Conservation (phyloP, 306 rosid genomes). For the Castanea mollissima region DNA sequence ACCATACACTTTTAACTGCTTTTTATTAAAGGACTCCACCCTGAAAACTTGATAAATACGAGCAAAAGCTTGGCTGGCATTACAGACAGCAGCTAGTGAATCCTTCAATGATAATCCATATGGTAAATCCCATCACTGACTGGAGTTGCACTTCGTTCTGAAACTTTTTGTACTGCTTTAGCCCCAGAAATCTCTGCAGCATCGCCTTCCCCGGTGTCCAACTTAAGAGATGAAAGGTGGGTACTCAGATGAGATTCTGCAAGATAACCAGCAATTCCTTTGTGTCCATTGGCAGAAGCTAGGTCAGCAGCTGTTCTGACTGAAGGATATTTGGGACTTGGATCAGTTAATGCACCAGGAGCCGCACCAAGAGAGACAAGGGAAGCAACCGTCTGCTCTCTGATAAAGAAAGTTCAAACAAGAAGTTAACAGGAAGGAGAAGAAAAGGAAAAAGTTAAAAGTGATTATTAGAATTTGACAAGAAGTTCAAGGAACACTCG, state of each 20-base stretch:
- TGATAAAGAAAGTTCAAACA: constrained; percentile 31
- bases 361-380: constrained; percentile 79
- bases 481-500: constrained; percentile 6
- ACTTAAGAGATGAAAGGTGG: constrained; percentile 55
- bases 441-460: constrained; percentile 6
- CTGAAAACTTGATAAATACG: constrained; percentile 79
- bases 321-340: constrained; percentile 52
- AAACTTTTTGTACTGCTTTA: constrained; percentile 42
- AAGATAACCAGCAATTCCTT: constrained; percentile 92
- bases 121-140: constrained; percentile 25
- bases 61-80: constrained; percentile 84
- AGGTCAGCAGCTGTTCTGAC: constrained; percentile 86
- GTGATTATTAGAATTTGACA: not conserved
- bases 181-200: constrained; percentile 37
- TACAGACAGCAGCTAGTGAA: constrained; percentile 77
- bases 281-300: constrained; percentile 75
- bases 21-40: constrained; percentile 80
- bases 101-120: constrained; percentile 66
- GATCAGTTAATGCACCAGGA: constrained; percentile 75
- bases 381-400: constrained; percentile 71
- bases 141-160: constrained; percentile 34
- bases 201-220: constrained; percentile 39
- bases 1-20: constrained; percentile 49
- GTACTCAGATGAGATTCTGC: constrained; percentile 59
- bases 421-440: constrained; percentile 7